Evolutionary conservation across 1,284 basidiomycete species (phyloP).

Genomic region (Cryptococcus jaspeensis): DNA sequence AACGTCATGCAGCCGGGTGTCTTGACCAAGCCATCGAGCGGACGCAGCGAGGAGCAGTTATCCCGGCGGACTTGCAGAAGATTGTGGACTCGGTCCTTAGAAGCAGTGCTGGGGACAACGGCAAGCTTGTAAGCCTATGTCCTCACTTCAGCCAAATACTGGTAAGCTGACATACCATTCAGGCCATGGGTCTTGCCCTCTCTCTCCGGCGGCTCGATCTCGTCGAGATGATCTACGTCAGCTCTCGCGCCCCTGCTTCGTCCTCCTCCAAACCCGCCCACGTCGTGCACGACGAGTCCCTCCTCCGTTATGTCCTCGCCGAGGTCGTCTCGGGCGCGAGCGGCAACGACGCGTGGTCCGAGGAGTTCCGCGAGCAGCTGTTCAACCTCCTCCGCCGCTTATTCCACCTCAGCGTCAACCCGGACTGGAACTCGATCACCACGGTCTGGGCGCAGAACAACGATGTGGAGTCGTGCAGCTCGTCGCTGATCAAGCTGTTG

Average conservation of each 20-base stretch:
- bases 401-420: constrained; percentile 66
- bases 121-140: constrained; percentile 68
- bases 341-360: constrained; percentile 46
- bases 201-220: constrained; percentile 84
- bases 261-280: constrained; percentile 22
- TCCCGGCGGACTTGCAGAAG: constrained; percentile 71
- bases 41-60: constrained; percentile 54
- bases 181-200: constrained; percentile 91
- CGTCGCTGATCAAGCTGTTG: constrained; percentile 41
- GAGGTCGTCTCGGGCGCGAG: constrained; percentile 67
- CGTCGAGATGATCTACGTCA: constrained; percentile 67
- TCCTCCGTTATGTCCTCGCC: constrained; percentile 87
- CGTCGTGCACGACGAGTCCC: constrained; percentile 63
- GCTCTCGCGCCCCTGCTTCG: constrained; percentile 33
- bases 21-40: constrained; percentile 81
- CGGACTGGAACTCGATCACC: constrained; percentile 73
- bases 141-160: not conserved
- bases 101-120: constrained; percentile 77
- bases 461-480: constrained; percentile 60
- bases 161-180: constrained; percentile 6
- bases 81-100: constrained; percentile 86
- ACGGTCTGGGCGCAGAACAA: constrained; percentile 85
- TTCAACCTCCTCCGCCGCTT: constrained; percentile 67
- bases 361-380: constrained; percentile 53
- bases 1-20: constrained; percentile 67